Base-by-base conservation (phyloP, 2,329 filamentous ascomycete genomes). In the Zymoseptoria crescenta region DNA sequence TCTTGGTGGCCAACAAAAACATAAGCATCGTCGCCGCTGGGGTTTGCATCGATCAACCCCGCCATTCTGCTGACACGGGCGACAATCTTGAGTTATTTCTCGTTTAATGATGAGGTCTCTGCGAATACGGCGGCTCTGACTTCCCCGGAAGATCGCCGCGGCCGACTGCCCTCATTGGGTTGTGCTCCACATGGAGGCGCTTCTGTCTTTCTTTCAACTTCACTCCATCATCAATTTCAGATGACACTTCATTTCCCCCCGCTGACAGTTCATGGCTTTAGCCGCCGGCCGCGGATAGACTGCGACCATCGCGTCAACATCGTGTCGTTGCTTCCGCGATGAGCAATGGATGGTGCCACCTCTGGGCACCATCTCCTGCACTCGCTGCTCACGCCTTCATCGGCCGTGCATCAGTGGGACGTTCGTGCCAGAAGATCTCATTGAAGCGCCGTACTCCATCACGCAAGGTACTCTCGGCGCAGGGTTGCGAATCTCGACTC, bases 1-100 rank as follows among this genome's bases (percentile, higher is more conserved):
- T 60, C 51, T 3, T 29, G 19, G 16, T 55, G 21, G 7, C 54
- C 56, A 9, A 62, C 53, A 52, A 63, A 59, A 45, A 60, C 27
- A 52, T 59, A 55, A 13, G 59, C 61, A 16, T 50, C 54, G n/a
- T 64, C 60, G 35, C 35, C 10, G 7, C 35, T 16, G 4, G 35
- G 4, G 2, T 6, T 45, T n/a, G 35, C 35, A 45, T 45, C 1
- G 35, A n/a, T 6, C 10, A 16, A 6, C 16, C 6, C 13, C 7
- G 35, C 35, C 35, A 45, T 45, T 45, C 16, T 7, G 4, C 35
- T 30, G 29, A 30, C 29, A 30, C 29, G 29, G 8, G 13, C 13
- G 35, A 45, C 35, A 45, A 13, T n/a, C 3, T 45, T 45, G 35
- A n/a, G 7, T 13, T 10, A 13, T 2, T n/a, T 41, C n/a, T 41